Conservation (phyloP, 2,329 filamentous ascomycete genomes). For the Botrytis galanthina region DNA sequence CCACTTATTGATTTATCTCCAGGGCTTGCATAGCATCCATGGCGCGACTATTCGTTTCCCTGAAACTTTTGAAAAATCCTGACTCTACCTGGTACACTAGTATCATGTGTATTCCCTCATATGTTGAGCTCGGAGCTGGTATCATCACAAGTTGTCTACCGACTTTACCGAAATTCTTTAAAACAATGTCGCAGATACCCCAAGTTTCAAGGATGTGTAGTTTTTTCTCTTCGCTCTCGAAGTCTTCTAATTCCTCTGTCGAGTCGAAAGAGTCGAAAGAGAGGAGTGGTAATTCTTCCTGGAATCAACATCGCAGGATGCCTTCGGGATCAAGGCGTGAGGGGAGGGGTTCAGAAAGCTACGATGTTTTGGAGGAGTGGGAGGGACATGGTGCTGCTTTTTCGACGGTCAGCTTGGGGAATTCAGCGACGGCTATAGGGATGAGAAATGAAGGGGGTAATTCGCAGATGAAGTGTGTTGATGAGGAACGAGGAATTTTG, state of each 20-base stretch:
- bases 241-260: not conserved
- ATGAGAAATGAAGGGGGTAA: not conserved
- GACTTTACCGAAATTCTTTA: not conserved
- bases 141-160: slow-evolving; percentile 10
- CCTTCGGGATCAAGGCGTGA: not conserved
- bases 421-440: not conserved
- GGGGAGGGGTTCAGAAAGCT: not conserved
- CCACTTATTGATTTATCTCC: not conserved
- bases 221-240: not conserved
- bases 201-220: not conserved
- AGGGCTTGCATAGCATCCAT: slow-evolving; percentile 9
- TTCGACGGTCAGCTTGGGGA: not conserved
- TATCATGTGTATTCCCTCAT: slow-evolving; percentile 5
- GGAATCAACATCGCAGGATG: not conserved
- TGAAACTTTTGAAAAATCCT: not conserved
- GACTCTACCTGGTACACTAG: not conserved
- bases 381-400: too few species aligned
- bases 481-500: not conserved
- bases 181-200: not conserved
- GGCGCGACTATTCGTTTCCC: not conserved
- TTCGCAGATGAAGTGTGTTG: not conserved
- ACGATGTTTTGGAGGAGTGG: not conserved
- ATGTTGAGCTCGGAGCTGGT: not conserved
- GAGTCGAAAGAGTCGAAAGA: not conserved
- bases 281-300: not conserved